Percentiles rank a stretch among this genome's conserved stretches.
phyloP scores from a whole-genome alignment of 306 rosid genomes.

The Citrullus amarus region DNA sequence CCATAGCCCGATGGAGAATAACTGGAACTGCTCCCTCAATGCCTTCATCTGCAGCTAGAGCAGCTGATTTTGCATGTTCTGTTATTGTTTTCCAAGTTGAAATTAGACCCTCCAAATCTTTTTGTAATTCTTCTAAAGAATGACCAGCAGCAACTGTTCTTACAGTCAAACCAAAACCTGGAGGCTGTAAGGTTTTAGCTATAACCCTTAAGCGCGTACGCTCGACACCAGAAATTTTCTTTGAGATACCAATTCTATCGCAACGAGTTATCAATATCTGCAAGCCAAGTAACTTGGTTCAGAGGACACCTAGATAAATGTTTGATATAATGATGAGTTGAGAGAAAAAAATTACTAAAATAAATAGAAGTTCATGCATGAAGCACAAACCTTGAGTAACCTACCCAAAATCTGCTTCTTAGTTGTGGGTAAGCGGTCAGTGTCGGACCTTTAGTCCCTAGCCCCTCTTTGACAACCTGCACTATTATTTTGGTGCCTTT shows the following conservation, averaged over 20 bases:
- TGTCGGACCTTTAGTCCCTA: conserved; percentile 85
- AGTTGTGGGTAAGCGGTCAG: conserved; percentile 77
- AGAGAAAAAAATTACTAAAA: background rate
- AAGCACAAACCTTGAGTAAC: conserved; percentile 5
- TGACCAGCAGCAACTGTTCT: conserved; percentile 95
- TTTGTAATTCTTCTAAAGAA: conserved; percentile 78
- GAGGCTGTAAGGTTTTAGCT: conserved; percentile 92
- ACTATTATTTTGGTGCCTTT: conserved; percentile 86
- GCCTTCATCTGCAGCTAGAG: conserved; percentile 99
- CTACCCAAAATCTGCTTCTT: conserved; percentile 97
- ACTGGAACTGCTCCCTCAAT: conserved; percentile 88
- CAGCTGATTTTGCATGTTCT: conserved; percentile 81
- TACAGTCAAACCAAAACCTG: conserved; percentile 88
- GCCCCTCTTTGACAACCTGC: conserved; percentile 93
- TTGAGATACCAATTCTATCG: conserved; percentile 71
- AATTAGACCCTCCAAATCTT: conserved; percentile 74
- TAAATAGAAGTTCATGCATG: conserved; percentile 2
- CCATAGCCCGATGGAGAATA: conserved; percentile 83
- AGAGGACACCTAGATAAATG: conserved; percentile 11
- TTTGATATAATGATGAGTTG: conserved; percentile 11
- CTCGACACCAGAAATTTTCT: conserved; percentile 69
- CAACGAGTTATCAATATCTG: conserved; percentile 65
- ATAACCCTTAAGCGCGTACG: conserved; percentile 81
- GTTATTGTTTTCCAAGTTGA: conserved; percentile 75
- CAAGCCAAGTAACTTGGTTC: conserved; percentile 28